Base-by-base conservation (phyloP, 306 rosid genomes). In the Vigna radiata region DNA sequence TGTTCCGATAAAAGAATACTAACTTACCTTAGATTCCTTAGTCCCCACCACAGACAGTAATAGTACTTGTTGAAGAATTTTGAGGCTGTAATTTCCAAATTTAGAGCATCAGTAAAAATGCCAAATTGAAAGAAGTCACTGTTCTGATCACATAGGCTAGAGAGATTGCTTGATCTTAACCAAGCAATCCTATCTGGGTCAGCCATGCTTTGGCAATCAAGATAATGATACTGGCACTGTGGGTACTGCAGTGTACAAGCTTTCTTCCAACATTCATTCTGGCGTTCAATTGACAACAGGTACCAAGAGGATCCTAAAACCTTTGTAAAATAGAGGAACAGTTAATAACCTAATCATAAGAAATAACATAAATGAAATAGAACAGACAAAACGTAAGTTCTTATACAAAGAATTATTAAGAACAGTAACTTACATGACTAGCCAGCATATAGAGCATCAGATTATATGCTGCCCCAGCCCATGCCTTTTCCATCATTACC, bases 391-490 rank as follows among this genome's bases (percentile, higher is more conserved):
- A 19, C 71, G 19, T 43, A 52, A 68, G 27, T 71, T 67, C 15
- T 70, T 48, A 46, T 60, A 55, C 29, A 66, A 12, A 78, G 29
- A 83, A 48, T 49, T 48, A 64, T 47, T 43, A 43, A 44, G 44
- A 75, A 8, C 0, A 14, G 21, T 71, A 41, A 84, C 92, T 82
- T 73, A 88, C 92, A 75, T 88, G 92, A 76, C 90, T 88, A 70
- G 92, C 90, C 18, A 88, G 75, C 92, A 86, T 86, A 63, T 82
- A 88, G 21, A 88, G 92, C 50, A 64, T 86, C 68, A 88, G 79
- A 78, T 88, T 82, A 76, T 84, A 88, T 54, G 87, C 90, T 62
- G 90, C 92, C 12, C 92, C 92, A 21, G 88, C 90, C 92, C 92
- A 88, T 29, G 92, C 88, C 47, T 87, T 88, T 68, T 86, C 89